Conservation (phyloP, 768 basidiomycete species). For the Boletus pseudo-olivaceus region DNA sequence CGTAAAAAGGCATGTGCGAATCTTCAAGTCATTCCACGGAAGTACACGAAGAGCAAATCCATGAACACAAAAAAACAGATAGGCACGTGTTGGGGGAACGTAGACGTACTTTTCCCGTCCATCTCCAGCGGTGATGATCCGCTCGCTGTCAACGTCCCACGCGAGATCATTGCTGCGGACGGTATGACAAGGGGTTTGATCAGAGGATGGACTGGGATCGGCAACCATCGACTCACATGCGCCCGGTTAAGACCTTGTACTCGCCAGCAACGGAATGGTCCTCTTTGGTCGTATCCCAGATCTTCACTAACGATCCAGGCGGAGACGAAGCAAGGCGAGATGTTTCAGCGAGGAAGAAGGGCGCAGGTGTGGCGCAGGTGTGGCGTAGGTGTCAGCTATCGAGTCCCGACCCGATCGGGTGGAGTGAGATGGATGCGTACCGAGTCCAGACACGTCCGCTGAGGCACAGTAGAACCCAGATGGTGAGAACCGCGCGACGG, state of each 20-base stretch:
- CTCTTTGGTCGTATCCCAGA: slow-evolving; percentile 92
- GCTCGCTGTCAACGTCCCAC: slow-evolving; percentile 96
- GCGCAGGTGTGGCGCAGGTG: too few species aligned
- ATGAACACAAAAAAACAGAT: neutral
- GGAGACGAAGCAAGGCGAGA: too few species aligned
- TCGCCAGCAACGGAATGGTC: slow-evolving; percentile 82
- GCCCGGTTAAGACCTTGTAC: slow-evolving; percentile 69
- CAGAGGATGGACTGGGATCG: neutral
- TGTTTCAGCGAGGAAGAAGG: neutral
- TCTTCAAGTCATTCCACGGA: slow-evolving; percentile 34
- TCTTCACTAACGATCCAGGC: slow-evolving; percentile 50
- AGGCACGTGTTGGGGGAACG: neutral
- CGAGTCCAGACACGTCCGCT: slow-evolving; percentile 77
- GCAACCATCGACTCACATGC: slow-evolving; percentile 48
- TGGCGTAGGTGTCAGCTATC: neutral
- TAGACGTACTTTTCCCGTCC: slow-evolving; percentile 76
- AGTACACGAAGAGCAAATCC: neutral
- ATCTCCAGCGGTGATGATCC: slow-evolving; percentile 93
- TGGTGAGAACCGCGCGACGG: slow-evolving; percentile 88
- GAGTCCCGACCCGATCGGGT: neutral
- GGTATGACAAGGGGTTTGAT: neutral
- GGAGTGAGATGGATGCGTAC: slow-evolving; percentile 37
- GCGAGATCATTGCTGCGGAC: slow-evolving; percentile 80
- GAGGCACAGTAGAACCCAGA: slow-evolving; percentile 96
- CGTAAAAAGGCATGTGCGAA: slow-evolving; percentile 83